Evolutionary conservation across 208 protist genomes (phyloP), one percentile per base, ranked within the genome.

Genomic region (Trichomonas gallinae): DNA sequence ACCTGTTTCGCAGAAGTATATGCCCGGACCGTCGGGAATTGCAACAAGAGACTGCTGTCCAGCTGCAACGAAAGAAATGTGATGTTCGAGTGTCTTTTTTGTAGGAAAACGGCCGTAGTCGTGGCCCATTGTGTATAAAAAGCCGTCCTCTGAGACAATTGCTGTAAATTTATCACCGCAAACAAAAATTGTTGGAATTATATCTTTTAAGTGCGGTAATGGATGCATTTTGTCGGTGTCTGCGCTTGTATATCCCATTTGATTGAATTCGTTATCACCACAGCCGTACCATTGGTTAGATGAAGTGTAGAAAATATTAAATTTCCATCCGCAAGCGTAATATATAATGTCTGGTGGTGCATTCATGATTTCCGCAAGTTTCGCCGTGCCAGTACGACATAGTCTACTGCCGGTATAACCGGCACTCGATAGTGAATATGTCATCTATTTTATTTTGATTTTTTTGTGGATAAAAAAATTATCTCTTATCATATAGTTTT

Each of bases 131-230:
- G 36, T n/a, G 40, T 48, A 89, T 23, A 89, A 21, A 48, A 31
- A 11, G 17, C 83, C 83, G 31, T 89, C 83, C n/a, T 23, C 36
- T n/a, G 38, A 31, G 8, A 46, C 83, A n/a, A 89, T 89, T n/a
- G 83, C 83, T 89, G 83, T 89, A 31, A 89, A 48, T 89, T 89
- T 89, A 89, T 89, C 83, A 89, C 83, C 83, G 40, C 83, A 89
- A 44, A 40, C 83, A 3, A 40, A n/a, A 10, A 23, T n/a, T 48
- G 40, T 46, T 89, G 83, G 83, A n/a, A 48, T 46, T 44, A 89
- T 89, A 10, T 44, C 40, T 42, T 34, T 40, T 46, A 89, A 48
- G n/a, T 89, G n/a, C 9, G 83, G 40, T 0, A 89, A 15, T 17
- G 17, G 13, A 31, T n/a, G 17, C 9, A 89, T 46, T 89, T 31